Evolutionary conservation across 2,329 filamentous ascomycete genomes (phyloP).

Genomic region (Balansia obtecta): DNA sequence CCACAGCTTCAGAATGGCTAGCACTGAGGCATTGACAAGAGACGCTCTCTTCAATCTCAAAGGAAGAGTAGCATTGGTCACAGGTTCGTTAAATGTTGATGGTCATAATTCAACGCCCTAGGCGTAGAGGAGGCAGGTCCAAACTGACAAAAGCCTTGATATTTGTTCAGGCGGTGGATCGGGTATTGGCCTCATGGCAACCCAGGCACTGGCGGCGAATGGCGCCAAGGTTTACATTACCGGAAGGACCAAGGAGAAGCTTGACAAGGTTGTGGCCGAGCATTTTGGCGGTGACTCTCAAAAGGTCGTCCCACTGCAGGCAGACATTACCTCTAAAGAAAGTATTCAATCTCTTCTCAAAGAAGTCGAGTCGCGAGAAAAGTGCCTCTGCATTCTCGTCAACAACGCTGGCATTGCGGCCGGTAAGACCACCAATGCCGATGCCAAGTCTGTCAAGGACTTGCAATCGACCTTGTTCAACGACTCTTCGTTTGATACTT

Average conservation of each 20-base stretch:
- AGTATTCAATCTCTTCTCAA: conserved; percentile 44
- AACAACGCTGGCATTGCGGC: conserved; percentile 58
- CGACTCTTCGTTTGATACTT: conserved; percentile 52
- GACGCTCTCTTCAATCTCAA: conserved; percentile 29
- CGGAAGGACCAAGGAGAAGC: conserved; percentile 49
- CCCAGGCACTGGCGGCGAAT: conserved; percentile 53
- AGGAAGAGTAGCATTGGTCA: conserved; percentile 32
- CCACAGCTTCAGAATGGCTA: conserved; percentile 3
- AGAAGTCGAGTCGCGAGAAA: conserved; percentile 41
- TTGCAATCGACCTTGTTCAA: conserved; percentile 56
- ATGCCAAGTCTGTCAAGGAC: conserved; percentile 35
- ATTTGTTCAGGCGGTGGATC: conserved; percentile 34
- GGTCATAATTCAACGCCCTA: neutral
- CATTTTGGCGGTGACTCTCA: conserved; percentile 41
- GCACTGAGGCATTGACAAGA: conserved; percentile 18
- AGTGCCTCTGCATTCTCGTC: conserved; percentile 50
- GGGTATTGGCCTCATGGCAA: conserved; percentile 58
- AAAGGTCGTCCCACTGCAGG: conserved; percentile 45
- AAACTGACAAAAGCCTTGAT: neutral
- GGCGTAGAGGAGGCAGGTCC: neutral
- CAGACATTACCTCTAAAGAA: conserved; percentile 50
- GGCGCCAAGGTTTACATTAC: conserved; percentile 61
- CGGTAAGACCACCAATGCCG: conserved; percentile 34
- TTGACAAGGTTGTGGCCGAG: conserved; percentile 45
- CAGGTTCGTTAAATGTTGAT: conserved; percentile 18